Evolutionary conservation across 192 early-diverging fungal species (phyloP), one percentile per base, ranked within the genome.

Genomic region (Glomus cerebriforme): DNA sequence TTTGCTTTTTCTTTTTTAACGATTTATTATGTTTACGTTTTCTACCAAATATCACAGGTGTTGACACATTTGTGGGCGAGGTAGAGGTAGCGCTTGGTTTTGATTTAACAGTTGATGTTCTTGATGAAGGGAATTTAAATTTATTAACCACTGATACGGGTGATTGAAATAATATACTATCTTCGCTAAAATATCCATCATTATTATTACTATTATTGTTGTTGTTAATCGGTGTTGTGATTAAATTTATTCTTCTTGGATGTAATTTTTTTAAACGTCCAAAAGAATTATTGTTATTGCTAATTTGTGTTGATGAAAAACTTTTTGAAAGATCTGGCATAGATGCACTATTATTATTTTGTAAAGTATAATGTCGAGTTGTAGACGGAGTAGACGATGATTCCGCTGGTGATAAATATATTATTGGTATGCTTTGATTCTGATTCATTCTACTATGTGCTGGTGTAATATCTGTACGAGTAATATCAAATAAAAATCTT

Each of bases 301-400:
- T 35, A 7, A n/a, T 64, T 34, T 27, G 45, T 45, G 59, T 76
- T 81, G 82, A 67, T 24, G n/a, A n/a, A n/a, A 17, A 34, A 8
- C 22, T 13, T 72, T n/a, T 47, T 22, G 70, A 72, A 24, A 47
- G 37, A 47, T 47, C 70, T 19, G 70, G 35, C 34, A 47, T 35
- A 4, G 70, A 47, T 72, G 35, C 45, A 22, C 22, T 35, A 45
- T 45, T 45, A 22, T 24, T 34, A 72, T 3, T 31, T 32, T 29
- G 13, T 13, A 65, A 22, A 65, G 26, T 5, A 27, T 19, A 26
- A 62, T 22, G 60, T 65, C 65, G 24, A 35, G 34, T 12, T 17
- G 34, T 32, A 26, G 29, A 67, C 15, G 27, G 29, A 17, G 65
- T 32, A 67, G 27, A 67, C 6, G 29, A 29, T 24, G 34, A 32